Base-by-base conservation (phyloP, 2,329 filamentous ascomycete species). In the Parasarocladium wereldwijsianum region DNA sequence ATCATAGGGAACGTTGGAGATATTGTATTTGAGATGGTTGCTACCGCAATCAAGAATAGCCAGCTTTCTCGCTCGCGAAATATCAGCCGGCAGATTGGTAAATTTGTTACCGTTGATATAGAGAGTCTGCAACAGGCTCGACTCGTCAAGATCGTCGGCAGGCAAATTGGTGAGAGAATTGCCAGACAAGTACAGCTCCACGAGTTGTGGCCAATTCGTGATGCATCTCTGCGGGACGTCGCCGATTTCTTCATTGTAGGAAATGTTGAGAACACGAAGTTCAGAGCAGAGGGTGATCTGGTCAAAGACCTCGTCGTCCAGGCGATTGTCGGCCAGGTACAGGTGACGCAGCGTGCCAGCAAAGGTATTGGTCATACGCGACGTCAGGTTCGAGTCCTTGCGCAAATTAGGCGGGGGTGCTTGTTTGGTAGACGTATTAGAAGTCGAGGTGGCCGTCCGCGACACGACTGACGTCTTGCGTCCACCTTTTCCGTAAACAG, bases 91-190 rank as follows among this genome's bases (percentile, higher is more conserved):
- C 13, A 98, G 64, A 19, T 93, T 92, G 42, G 93, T 93, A 49
- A 98, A 98, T 49, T 93, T 90, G 59, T 98, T 98, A 49, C 79
- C 82, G 57, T 98, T 98, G 57, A 98, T 82, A 50, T 96, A 85
- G 6, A 98, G 67, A 4, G 92, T 75, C 49, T 90, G 86, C 22
- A 98, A 64, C 30, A 83, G 71, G 44, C 81, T 85, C 35, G 80
- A 77, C 46, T 94, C 84, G 52, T 93, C 87, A 26, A 98, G 62
- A 44, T 98, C 90, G 52, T 98, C 90, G 0, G 85, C 83, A 3
- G 90, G 90, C 22, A 98, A 58, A 10, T 79, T 87, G 1, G 85
- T 92, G 32, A 98, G 61, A 43, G 93, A 85, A 43, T 98, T 98
- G 17, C 90, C 87, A 3, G 90, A 96, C 4, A 98, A 64, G 45